Evolutionary conservation across 2,329 filamentous ascomycete genomes (phyloP).

Genomic region (Exophiala lecanii-corni): DNA sequence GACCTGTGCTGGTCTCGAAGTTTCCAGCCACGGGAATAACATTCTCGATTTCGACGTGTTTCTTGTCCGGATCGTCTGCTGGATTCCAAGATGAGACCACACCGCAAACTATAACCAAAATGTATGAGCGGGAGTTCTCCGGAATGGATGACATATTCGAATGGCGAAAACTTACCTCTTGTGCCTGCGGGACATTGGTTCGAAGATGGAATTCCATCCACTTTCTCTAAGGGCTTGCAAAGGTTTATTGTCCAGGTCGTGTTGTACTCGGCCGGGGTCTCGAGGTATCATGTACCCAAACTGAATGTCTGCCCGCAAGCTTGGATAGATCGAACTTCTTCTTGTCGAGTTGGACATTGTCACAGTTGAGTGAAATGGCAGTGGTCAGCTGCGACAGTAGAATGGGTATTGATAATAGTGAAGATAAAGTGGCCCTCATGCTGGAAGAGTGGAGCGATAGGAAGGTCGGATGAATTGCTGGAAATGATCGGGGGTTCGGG

Average conservation of each 20-base stretch:
- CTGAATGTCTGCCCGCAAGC: conserved; percentile 35
- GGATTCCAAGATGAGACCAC: conserved; percentile 24
- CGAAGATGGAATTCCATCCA: conserved; percentile 50
- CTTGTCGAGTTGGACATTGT: conserved; percentile 32
- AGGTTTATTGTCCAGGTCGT: conserved; percentile 79
- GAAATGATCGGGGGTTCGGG: background rate
- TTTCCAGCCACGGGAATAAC: conserved; percentile 31
- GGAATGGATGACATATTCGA: no score
- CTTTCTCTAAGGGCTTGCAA: conserved; percentile 62
- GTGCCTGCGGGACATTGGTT: conserved; percentile 66
- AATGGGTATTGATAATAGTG: conserved; percentile 12
- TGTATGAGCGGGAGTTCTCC: no score
- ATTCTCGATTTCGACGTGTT: conserved; percentile 26
- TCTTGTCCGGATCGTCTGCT: conserved; percentile 25
- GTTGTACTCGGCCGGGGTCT: conserved; percentile 49
- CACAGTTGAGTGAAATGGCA: conserved; percentile 34
- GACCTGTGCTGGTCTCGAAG: conserved; percentile 41
- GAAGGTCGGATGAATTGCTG: background rate
- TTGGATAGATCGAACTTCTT: conserved; percentile 38
- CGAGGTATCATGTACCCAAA: conserved; percentile 17
- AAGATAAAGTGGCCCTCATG: conserved; percentile 13
- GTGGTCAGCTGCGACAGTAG: conserved; percentile 12
- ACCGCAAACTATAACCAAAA: conserved; percentile 24
- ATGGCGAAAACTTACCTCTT: conserved; percentile 57
- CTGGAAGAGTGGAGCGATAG: conserved; percentile 1